Percentiles rank a stretch among this genome's conserved stretches.
phyloP scores from a whole-genome alignment of 305 asterid genomes.

The Striga hermonthica region DNA sequence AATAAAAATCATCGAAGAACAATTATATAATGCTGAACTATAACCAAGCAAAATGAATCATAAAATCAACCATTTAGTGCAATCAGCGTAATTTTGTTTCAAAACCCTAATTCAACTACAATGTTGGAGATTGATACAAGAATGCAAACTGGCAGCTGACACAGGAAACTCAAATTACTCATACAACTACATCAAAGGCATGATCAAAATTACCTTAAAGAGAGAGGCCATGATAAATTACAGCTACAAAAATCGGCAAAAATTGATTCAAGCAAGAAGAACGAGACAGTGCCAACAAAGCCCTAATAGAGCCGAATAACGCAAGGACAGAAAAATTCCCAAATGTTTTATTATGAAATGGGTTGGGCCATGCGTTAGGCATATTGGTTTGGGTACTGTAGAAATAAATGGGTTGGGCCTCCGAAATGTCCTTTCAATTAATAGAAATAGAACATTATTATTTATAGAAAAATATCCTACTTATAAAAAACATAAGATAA shows the following conservation, averaged over 20 bases:
- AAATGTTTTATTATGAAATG: slow-evolving; percentile 7
- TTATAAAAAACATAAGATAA: no score
- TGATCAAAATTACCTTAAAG: slow-evolving; percentile 39
- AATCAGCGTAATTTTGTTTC: not conserved
- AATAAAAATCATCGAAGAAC: not conserved
- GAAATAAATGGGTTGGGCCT: not conserved
- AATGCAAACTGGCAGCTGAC: slow-evolving; percentile 19
- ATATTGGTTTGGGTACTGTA: not conserved
- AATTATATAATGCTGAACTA: not conserved
- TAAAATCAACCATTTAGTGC: not conserved
- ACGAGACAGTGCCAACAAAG: slow-evolving; percentile 19
- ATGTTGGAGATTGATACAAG: slow-evolving; percentile 12
- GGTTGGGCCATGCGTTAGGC: not conserved
- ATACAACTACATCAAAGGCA: not conserved
- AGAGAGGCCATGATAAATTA: slow-evolving; percentile 48
- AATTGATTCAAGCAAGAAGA: slow-evolving; percentile 13
- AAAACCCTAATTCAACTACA: slow-evolving; percentile 23
- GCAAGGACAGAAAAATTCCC: slow-evolving; percentile 14
- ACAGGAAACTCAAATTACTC: slow-evolving; percentile 17
- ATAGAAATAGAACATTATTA: no score
- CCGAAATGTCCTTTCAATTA: no score
- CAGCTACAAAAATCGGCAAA: slow-evolving; percentile 24
- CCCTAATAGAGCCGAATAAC: slow-evolving; percentile 32
- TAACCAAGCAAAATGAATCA: not conserved
- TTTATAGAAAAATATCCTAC: no score